These are phyloP conservation scores for Sporormia fimetaria DNA, from an alignment of 495 filamentous ascomycete genomes.

Conservation along the genomic window DNA sequence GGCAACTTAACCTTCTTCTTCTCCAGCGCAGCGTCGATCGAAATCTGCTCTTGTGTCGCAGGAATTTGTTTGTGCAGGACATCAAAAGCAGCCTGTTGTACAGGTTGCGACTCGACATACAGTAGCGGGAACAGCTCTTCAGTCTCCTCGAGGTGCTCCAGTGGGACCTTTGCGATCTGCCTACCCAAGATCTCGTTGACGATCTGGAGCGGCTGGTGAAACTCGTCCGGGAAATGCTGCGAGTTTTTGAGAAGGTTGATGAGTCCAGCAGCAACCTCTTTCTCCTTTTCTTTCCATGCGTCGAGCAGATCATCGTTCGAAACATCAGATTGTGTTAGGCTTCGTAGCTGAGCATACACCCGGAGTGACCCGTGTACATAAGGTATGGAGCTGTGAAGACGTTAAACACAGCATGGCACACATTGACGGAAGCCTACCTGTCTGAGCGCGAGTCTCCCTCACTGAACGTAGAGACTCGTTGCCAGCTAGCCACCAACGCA, in stretches of 20 bases:
- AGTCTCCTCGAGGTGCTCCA: conserved; percentile 43
- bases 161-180: conserved; percentile 47
- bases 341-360: conserved; percentile 51
- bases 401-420: background rate
- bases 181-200: conserved; percentile 58
- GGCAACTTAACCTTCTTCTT: conserved; percentile 49
- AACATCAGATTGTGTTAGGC: conserved; percentile 39
- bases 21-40: conserved; percentile 67
- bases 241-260: conserved; percentile 46
- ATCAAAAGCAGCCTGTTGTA: conserved; percentile 72
- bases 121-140: conserved; percentile 57
- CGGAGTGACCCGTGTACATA: conserved; percentile 59
- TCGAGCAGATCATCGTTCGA: conserved; percentile 82
- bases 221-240: conserved; percentile 36
- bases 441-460: conserved; percentile 7
- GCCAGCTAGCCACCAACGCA: conserved; percentile 36
- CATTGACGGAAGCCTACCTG: conserved; percentile 4
- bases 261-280: conserved; percentile 43
- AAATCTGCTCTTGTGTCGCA: conserved; percentile 64
- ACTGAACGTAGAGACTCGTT: background rate
- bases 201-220: conserved; percentile 54
- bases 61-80: conserved; percentile 71
- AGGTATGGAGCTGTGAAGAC: conserved; percentile 36
- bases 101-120: conserved; percentile 57
- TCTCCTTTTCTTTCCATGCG: conserved; percentile 45